These are phyloP conservation scores for Xerophyta viscosa DNA, from an alignment of 106 monocot genomes.

Conservation along the genomic window DNA sequence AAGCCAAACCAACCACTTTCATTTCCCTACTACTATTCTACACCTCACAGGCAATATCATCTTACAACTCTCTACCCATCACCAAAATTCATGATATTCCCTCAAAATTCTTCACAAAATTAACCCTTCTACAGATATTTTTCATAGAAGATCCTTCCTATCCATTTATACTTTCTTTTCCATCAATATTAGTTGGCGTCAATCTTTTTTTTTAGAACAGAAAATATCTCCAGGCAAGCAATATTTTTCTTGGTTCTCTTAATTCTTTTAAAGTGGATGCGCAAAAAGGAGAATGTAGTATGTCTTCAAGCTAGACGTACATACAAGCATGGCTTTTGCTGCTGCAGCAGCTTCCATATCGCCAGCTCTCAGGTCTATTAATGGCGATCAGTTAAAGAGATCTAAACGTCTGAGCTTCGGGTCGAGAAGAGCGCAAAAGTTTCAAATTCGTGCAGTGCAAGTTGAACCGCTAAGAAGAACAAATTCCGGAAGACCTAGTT, in stretches of 20 bases:
- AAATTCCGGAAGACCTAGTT: background rate
- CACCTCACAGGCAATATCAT: conserved; percentile 4
- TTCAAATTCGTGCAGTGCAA: background rate
- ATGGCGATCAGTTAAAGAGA: background rate
- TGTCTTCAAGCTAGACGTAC: background rate
- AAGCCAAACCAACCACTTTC: background rate
- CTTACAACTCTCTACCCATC: too few species aligned
- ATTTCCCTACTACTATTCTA: background rate
- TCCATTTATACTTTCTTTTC: too few species aligned
- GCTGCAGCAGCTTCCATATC: background rate
- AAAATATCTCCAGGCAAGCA: too few species aligned
- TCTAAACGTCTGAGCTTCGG: background rate
- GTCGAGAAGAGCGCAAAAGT: background rate
- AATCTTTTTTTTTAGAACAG: too few species aligned
- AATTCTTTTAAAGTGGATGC: background rate
- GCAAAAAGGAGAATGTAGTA: background rate
- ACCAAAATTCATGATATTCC: too few species aligned
- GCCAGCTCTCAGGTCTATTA: background rate
- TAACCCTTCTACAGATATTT: too few species aligned
- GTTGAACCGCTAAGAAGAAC: background rate
- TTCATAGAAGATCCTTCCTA: too few species aligned
- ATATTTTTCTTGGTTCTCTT: too few species aligned
- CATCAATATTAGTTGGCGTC: too few species aligned
- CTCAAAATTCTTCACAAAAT: too few species aligned
- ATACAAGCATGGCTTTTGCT: background rate